Base-by-base conservation (phyloP, 108 stramenopile species). In the Asterionellopsis glacialis region DNA sequence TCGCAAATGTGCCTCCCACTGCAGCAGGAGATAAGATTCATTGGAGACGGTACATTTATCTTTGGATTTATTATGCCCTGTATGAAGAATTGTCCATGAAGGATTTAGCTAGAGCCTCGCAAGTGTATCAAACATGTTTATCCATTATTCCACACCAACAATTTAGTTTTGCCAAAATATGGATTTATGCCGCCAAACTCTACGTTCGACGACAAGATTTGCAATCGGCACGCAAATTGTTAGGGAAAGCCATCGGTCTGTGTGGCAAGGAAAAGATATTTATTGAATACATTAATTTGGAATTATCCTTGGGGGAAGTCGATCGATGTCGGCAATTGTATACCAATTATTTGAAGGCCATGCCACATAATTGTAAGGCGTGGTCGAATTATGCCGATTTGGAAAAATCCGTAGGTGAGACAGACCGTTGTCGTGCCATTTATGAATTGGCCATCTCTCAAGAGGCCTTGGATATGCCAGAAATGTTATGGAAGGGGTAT, bases 31-130 rank as follows among this genome's bases (percentile, higher is more conserved):
- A 97, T 44, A 99, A 98, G 67, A 86, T 92, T 27, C 86, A 85
- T 67, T 99, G 99, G 99, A 82, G 82, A 65, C 72, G 98, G 24
- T 99, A 99, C 73, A 97, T 99, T 52, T 99, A 93, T 61, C 77
- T 99, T 33, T 99, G 97, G 97, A 95, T 98, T 55, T 95, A 95
- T 63, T 97, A 96, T 61, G 96, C 97, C 7, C 51, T 94, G 1
- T 98, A 86, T 54, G 99, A 99, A 74, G 97, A 98, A 70, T 55
- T 99, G 33, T 68, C 76, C 45, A 76, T 68, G 9, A 65, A 76
- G 18, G 95, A 99, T 67, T 65, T 81, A 60, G 79, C 80, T 27
- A 76, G 87, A 13, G 92, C 94, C 9, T 75, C 93, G 9, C 79
- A 91, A 78, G 83, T 98, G 26, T 98, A 97, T 65, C 73, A 87